These are phyloP conservation scores for Diospyros kaki DNA, from an alignment of 148 eudicot genomes.

Conservation along the genomic window DNA sequence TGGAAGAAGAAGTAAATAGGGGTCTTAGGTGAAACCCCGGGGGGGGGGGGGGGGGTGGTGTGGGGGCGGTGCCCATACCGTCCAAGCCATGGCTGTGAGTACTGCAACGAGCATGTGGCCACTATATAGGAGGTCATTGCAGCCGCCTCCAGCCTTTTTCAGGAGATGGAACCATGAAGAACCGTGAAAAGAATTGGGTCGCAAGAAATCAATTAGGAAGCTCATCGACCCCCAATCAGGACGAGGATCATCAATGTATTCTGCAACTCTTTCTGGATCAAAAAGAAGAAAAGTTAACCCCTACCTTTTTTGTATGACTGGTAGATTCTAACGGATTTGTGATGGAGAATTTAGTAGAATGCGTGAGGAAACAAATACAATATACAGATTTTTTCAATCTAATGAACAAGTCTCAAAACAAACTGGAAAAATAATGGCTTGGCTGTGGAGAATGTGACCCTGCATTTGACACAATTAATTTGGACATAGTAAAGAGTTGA, in stretches of 20 bases:
- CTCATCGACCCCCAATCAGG: conserved; percentile 95
- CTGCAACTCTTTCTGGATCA: conserved; percentile 56
- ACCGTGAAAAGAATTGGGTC: conserved; percentile 66
- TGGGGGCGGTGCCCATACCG: conserved; percentile 36
- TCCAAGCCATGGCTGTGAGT: conserved; percentile 99
- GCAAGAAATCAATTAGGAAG: conserved; percentile 73
- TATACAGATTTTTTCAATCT: not conserved
- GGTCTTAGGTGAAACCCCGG: conserved; percentile 2
- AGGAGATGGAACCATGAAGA: conserved; percentile 74
- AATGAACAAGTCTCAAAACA: not conserved
- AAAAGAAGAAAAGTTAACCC: conserved; percentile 9
- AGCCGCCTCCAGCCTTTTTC: conserved; percentile 92
- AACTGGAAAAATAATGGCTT: not conserved
- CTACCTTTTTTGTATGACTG: conserved; percentile 3
- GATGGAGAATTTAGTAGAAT: not conserved
- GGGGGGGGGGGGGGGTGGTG: not conserved
- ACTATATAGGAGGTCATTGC: conserved; percentile 94
- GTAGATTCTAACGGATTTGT: not conserved
- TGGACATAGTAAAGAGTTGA: not conserved
- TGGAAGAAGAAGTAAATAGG: not conserved
- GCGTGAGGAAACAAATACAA: not conserved
- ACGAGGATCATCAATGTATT: conserved; percentile 42
- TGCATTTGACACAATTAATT: not conserved
- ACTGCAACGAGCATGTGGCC: conserved; percentile 99
- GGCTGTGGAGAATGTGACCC: not conserved